These are phyloP conservation scores for Leishmania turanica DNA, from an alignment of 208 protist genomes.

Conservation along the genomic window DNA sequence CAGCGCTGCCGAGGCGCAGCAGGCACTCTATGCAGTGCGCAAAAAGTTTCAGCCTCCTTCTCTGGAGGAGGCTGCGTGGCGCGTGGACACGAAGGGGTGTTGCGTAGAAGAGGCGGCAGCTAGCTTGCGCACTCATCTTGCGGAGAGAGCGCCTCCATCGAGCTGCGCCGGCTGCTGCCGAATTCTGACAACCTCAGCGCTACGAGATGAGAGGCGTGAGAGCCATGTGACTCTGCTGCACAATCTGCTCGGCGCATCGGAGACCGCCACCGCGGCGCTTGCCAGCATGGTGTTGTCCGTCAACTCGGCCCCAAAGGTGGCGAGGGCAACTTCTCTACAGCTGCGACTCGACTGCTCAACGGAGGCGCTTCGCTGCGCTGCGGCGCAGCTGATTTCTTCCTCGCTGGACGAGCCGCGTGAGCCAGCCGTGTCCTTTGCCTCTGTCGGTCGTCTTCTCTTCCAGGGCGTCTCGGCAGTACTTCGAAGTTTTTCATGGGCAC, in stretches of 20 bases:
- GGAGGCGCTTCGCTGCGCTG: conserved; percentile 6
- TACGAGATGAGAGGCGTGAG: conserved; percentile 5
- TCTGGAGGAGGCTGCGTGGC: conserved; percentile 33
- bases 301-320: background rate
- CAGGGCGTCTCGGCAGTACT: conserved; percentile 9
- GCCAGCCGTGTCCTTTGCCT: conserved; percentile 1
- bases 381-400: conserved; percentile 8
- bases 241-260: conserved; percentile 21
- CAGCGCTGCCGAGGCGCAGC: conserved; percentile 54
- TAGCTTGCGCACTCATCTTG: conserved; percentile 8
- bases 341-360: conserved; percentile 18
- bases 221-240: conserved; percentile 16
- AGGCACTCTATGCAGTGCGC: conserved; percentile 64
- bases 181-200: conserved; percentile 4
- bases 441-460: background rate
- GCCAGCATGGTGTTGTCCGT: background rate
- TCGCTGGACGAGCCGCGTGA: background rate
- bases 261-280: background rate
- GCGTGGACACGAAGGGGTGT: conserved; percentile 23
- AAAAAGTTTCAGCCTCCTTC: conserved; percentile 57
- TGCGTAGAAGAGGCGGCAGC: conserved; percentile 7
- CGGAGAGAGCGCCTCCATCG: background rate
- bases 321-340: conserved; percentile 3
- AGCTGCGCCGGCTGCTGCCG: background rate
- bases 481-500: background rate